Base-by-base conservation (phyloP, 345 rosid genomes). In the Noccaea bulbosa region DNA sequence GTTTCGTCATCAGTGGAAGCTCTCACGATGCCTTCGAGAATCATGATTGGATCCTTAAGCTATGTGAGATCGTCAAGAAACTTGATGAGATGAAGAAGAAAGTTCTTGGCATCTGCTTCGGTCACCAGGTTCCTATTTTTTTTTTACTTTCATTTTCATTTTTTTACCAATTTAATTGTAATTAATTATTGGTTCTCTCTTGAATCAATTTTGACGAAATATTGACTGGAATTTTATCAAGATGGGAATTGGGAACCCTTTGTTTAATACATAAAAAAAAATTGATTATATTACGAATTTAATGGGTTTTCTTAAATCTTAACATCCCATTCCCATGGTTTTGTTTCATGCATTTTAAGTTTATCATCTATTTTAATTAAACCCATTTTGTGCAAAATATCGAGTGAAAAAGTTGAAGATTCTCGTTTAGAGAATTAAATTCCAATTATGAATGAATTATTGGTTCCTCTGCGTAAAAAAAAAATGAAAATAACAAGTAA, bases 61-160 rank as follows among this genome's bases (percentile, higher is more conserved):
- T 93, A 8, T 86, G 94, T 75, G 77, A 79, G 51, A 70, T 91
- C 7, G 67, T 91, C 57, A 88, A 81, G 59, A 86, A 85, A 58
- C 64, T 91, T 4, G 89, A 87, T 70, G 78, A 86, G 76, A 86
- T 86, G 98, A 75, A 81, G 83, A 89, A 89, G 82, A 91, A 89
- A 69, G 67, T 87, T 45, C 88, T 91, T 8, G 97, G 97, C 4
- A 80, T 93, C 75, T 93, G 97, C 88, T 93, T 93, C 56, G 98
- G 98, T 66, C 98, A 93, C 62, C 97, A 93, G 96, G 98, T 93
- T 59, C 71, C 20, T 12, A 0, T 58, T 38, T 72, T 16, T 57
- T 0, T 57, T 43, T 8, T 43, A 12, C 6, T n/a, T 45, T 45
- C 6, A 33, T 33, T 33, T 20, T 33, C 7, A 5, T 27, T 51